Percentiles rank a stretch among this genome's conserved stretches.
Conservation (phyloP, 2,329 filamentous ascomycete species). For the Trichocomaceae sp. region DNA sequence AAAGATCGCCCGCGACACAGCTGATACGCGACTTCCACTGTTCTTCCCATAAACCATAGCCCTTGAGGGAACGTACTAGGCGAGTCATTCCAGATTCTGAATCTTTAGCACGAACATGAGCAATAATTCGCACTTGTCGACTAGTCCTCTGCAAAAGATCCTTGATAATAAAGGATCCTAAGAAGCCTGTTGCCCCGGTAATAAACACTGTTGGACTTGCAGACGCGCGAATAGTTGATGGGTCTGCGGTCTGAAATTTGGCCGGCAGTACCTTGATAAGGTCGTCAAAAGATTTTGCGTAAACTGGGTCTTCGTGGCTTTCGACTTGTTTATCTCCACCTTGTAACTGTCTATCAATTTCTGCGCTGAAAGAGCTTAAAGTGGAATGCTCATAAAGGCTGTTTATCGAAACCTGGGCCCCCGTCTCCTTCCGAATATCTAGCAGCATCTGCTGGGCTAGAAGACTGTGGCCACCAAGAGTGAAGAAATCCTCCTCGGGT, state of each 20-base stretch:
- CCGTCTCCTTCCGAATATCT: constrained; percentile 56
- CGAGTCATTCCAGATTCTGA: constrained; percentile 55
- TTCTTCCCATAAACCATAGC: constrained; percentile 67
- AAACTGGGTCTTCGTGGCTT: constrained; percentile 41
- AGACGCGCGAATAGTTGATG: constrained; percentile 12
- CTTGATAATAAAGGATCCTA: constrained; percentile 71
- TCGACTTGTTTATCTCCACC: constrained; percentile 41
- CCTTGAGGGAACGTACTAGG: constrained; percentile 60
- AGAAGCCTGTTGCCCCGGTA: constrained; percentile 84
- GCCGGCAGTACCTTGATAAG: constrained; percentile 7
- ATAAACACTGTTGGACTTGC: constrained; percentile 60
- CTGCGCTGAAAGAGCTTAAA: constrained; percentile 52
- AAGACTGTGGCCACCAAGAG: constrained; percentile 73
- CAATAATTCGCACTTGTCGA: constrained; percentile 58
- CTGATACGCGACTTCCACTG: constrained; percentile 59
- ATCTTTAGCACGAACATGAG: constrained; percentile 63
- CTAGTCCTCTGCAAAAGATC: constrained; percentile 62
- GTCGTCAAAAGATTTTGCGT: constrained; percentile 13
- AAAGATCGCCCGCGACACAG: constrained; percentile 66
- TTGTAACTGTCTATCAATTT: constrained; percentile 29
- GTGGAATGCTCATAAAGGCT: constrained; percentile 64
- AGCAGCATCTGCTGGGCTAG: constrained; percentile 76
- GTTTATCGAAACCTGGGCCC: constrained; percentile 62
- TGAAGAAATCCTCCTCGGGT: constrained; percentile 63
- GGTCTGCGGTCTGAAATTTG: constrained; percentile 11